Evolutionary conservation across 176 grass and related monocot genomes (phyloP).

Genomic region (Aegilops tauschii): DNA sequence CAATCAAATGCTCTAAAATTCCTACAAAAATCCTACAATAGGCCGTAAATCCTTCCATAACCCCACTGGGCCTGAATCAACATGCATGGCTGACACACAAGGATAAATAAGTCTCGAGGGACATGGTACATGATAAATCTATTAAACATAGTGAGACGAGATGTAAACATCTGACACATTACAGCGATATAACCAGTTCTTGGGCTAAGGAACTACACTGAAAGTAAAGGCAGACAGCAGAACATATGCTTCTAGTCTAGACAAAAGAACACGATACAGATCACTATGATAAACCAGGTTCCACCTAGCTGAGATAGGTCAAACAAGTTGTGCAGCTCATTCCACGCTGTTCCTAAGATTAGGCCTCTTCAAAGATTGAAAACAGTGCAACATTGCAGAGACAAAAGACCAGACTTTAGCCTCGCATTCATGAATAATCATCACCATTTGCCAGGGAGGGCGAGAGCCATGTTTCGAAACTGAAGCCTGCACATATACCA

Average conservation of each 20-base stretch:
- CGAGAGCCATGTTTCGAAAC: not conserved
- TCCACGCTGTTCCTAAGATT: no score
- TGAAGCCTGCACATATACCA: not conserved
- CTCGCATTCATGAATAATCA: not conserved
- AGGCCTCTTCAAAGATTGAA: not conserved
- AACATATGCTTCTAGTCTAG: not conserved
- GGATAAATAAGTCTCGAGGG: not conserved
- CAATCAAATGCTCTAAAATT: no score
- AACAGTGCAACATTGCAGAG: not conserved
- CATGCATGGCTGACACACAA: no score
- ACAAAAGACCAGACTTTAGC: not conserved
- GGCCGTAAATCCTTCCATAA: no score
- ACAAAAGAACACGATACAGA: no score
- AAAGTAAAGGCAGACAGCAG: not conserved
- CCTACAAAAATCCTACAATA: no score
- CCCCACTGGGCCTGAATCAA: no score
- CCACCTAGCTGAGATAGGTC: no score
- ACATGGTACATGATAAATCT: not conserved
- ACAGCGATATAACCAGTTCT: not conserved
- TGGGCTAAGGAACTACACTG: not conserved
- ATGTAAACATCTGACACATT: not conserved
- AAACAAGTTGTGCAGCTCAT: no score
- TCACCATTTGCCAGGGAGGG: not conserved
- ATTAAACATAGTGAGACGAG: not conserved
- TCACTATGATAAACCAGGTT: no score